Base-by-base conservation (phyloP, 768 basidiomycete species). In the Auriscalpium vulgare region DNA sequence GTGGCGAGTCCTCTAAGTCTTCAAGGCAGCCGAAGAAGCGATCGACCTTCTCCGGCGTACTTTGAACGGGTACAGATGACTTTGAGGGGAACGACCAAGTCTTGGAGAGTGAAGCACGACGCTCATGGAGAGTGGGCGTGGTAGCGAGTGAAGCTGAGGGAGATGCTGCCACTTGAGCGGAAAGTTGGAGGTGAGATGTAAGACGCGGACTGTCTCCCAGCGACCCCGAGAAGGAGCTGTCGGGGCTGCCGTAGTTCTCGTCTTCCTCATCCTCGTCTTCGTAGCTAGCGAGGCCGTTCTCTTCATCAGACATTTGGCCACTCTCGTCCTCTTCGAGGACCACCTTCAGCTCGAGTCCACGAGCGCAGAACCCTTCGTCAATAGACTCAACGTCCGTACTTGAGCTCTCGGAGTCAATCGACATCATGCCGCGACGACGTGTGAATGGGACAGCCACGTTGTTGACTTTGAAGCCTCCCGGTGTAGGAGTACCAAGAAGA, bases 221-320 rank as follows among this genome's bases (percentile, higher is more conserved):
- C 17, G 67, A 71, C 37, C 61, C 63, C 47, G 62, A 62, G 38
- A 68, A 66, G 17, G 66, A 70, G 21, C 54, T 58, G 21, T 47
- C 57, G 58, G 63, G 57, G 74, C 69, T 23, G 77, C 76, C 56
- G 62, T 66, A 57, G 35, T 80, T 76, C 11, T 82, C 84, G 57
- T 88, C 86, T 63, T 84, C 85, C 14, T 84, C 80, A 35, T 83
- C 80, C 35, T 85, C 86, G 54, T 87, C 86, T 65, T 88, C 87
- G 55, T 88, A 89, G 34, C 82, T 76, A 45, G 74, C 79, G 37
- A 88, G 70, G 19, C 74, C 83, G 58, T 83, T 74, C 14, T 84
- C 81, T 38, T 78, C 78, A 40, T 82, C 81, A 6, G 71, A 75
- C 53, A 23, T 63, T 63, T 58, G 57, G 44, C 43, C 50, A 14